phyloP scores from a whole-genome alignment of 305 asterid genomes.

The Fraxinus angustifolia region DNA sequence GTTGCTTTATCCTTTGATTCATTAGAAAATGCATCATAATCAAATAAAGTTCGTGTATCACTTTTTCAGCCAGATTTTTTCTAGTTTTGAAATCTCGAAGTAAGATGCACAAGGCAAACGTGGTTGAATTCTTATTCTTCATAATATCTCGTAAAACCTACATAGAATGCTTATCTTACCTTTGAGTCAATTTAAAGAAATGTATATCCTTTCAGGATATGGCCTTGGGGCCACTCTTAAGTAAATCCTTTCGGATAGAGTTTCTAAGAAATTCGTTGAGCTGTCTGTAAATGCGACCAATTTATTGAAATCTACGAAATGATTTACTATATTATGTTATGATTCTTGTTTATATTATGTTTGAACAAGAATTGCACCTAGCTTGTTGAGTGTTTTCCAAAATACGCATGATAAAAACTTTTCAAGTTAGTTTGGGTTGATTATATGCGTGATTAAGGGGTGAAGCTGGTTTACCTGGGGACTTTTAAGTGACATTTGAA shows the following conservation, averaged over 20 bases:
- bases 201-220: background rate
- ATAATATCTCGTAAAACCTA: background rate
- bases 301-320: background rate
- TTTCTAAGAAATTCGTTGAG: background rate
- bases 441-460: background rate
- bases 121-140: background rate
- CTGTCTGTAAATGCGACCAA: background rate
- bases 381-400: background rate
- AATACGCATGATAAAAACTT: background rate
- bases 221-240: background rate
- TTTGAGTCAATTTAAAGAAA: background rate
- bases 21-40: background rate
- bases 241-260: background rate
- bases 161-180: background rate
- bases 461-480: background rate
- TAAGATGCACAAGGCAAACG: background rate
- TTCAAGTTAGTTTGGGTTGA: background rate
- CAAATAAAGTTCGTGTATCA: background rate
- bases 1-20: background rate
- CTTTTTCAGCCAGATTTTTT: background rate
- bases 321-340: background rate
- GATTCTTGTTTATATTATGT: background rate
- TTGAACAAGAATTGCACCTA: background rate
- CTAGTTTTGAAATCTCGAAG: background rate
- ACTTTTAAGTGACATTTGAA: background rate